phyloP scores from a whole-genome alignment of 1,139 yeast species.

The Protomyces arabidopsidicola region DNA sequence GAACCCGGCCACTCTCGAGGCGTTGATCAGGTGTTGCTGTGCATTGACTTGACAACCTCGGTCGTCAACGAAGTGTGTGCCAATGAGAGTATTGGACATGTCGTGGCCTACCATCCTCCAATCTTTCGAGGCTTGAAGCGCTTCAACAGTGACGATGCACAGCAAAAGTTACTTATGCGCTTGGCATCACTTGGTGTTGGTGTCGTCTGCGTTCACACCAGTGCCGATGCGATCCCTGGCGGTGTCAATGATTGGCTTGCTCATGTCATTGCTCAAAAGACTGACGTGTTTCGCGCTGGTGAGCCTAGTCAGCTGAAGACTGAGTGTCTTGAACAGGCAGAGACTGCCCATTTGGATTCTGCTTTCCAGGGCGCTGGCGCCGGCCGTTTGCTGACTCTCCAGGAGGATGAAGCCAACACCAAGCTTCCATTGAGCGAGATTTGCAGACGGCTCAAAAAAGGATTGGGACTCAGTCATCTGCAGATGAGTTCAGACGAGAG shows the following conservation, averaged over 20 bases:
- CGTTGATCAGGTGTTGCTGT: constrained; percentile 48
- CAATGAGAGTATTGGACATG: constrained; percentile 40
- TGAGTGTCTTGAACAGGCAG: constrained; percentile 31
- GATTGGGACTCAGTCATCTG: constrained; percentile 52
- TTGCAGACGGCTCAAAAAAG: constrained; percentile 47
- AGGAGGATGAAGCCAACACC: constrained; percentile 42
- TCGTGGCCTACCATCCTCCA: constrained; percentile 89
- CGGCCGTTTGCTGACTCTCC: constrained; percentile 66
- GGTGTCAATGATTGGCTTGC: constrained; percentile 94
- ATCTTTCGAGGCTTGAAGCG: constrained; percentile 83
- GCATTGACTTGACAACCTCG: constrained; percentile 76
- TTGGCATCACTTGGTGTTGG: constrained; percentile 71
- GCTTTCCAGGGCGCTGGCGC: constrained; percentile 62
- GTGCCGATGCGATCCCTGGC: constrained; percentile 83
- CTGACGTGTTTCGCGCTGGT: neutral
- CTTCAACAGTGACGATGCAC: constrained; percentile 65
- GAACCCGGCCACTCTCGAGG: constrained; percentile 47
- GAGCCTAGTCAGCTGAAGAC: constrained; percentile 6
- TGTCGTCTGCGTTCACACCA: constrained; percentile 94
- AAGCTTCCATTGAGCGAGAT: neutral
- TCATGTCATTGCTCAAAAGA: constrained; percentile 49
- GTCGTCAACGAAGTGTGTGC: constrained; percentile 83
- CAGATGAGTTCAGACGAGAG: constrained; percentile 46
- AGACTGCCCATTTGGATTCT: constrained; percentile 28
- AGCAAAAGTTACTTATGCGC: constrained; percentile 68